A percentile compares a stretch with the other conserved stretches of the same genome.
phyloP scores from a whole-genome alignment of 495 filamentous ascomycete species.

The Neurospora sp. region DNA sequence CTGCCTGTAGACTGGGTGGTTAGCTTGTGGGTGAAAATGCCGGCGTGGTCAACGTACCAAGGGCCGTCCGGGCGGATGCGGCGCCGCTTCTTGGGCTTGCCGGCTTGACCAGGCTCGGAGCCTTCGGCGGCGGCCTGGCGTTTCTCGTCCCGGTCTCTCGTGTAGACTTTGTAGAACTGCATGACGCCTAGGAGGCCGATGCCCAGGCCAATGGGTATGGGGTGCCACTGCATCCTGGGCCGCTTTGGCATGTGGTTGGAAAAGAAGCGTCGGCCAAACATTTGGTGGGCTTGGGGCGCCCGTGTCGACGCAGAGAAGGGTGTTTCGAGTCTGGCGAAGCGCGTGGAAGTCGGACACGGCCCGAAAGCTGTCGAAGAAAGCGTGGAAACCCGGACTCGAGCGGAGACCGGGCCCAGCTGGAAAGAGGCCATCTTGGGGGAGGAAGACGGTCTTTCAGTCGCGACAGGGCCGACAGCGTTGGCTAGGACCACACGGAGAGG shows the following conservation, averaged over 20 bases:
- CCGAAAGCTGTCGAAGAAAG: slow-evolving; percentile 6
- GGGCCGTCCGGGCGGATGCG: slow-evolving; percentile 76
- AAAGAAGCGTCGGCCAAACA: slow-evolving; percentile 16
- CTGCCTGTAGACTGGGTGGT: slow-evolving; percentile 46
- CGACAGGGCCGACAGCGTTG: background rate
- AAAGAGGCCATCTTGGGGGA: slow-evolving; percentile 15
- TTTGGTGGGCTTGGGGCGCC: slow-evolving; percentile 3
- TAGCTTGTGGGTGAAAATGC: slow-evolving; percentile 1
- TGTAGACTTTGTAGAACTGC: slow-evolving; percentile 70
- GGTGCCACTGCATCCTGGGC: slow-evolving; percentile 71
- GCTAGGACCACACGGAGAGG: background rate
- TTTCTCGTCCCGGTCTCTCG: slow-evolving; percentile 36
- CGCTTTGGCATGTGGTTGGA: slow-evolving; percentile 27
- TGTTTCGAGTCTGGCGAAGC: slow-evolving; percentile 2
- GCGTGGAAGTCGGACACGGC: slow-evolving; percentile 8
- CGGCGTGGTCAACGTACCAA: slow-evolving; percentile 45
- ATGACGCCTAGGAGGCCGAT: slow-evolving; percentile 76
- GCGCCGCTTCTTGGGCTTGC: slow-evolving; percentile 51
- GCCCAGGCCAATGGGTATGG: slow-evolving; percentile 86
- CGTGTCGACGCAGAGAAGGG: slow-evolving; percentile 5
- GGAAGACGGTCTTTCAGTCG: background rate
- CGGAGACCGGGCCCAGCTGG: slow-evolving; percentile 13
- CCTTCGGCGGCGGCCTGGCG: slow-evolving; percentile 43
- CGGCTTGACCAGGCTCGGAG: slow-evolving; percentile 15
- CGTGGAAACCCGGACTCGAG: slow-evolving; percentile 14